These are phyloP conservation scores for Chaetomium sp. DNA, from an alignment of 2,329 filamentous ascomycete genomes.

Conservation along the genomic window DNA sequence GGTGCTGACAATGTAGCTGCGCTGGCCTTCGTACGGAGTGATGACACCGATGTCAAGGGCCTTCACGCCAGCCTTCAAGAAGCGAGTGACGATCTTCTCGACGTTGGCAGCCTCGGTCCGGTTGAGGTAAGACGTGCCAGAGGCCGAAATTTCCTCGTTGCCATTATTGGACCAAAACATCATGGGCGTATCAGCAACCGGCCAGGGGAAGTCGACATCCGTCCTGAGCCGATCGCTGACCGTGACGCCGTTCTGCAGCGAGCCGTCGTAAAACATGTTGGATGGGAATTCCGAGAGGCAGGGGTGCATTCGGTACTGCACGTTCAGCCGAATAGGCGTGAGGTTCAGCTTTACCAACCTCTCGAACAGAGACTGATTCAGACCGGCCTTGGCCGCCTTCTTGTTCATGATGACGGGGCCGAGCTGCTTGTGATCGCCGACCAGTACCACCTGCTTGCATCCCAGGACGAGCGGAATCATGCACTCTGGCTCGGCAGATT, in stretches of 20 bases:
- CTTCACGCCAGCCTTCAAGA: conserved; percentile 98
- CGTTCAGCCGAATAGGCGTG: conserved; percentile 88
- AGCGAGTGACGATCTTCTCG: conserved; percentile 96
- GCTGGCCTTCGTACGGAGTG: conserved; percentile 96
- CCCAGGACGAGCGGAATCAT: conserved; percentile 97
- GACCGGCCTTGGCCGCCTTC: conserved; percentile 94
- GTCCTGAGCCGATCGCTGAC: conserved; percentile 83
- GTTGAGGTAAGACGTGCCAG: conserved; percentile 96
- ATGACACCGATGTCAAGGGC: conserved; percentile 95
- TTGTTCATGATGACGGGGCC: conserved; percentile 99
- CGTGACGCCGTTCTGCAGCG: conserved; percentile 93
- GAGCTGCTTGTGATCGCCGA: conserved; percentile 96
- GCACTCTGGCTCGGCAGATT: conserved; percentile 96
- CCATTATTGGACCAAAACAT: conserved; percentile 99
- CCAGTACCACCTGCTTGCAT: conserved; percentile 98
- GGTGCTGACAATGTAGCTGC: conserved; percentile 97
- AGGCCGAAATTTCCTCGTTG: conserved; percentile 97
- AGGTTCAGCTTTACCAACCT: conserved; percentile 90
- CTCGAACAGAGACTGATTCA: conserved; percentile 98
- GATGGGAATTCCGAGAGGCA: conserved; percentile 96
- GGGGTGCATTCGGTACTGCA: conserved; percentile 99
- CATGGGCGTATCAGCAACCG: conserved; percentile 91
- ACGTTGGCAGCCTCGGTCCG: conserved; percentile 96
- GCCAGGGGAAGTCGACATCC: conserved; percentile 98
- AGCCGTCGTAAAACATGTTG: conserved; percentile 99